phyloP scores from a whole-genome alignment of 352 stramenopile genomes.

The Aphanomyces euteiches region DNA sequence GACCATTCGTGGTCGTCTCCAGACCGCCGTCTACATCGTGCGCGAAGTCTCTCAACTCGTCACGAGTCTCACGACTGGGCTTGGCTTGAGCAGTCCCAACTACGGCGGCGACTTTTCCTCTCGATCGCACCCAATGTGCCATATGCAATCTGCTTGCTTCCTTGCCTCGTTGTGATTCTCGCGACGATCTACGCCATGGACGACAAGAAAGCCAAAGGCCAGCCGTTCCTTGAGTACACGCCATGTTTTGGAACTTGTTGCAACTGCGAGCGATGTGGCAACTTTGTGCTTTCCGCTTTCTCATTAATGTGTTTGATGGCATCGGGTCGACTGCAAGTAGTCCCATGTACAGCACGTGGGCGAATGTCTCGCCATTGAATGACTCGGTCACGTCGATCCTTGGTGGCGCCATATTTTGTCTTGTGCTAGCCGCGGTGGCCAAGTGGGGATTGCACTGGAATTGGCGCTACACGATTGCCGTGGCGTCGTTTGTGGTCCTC shows the following conservation, averaged over 20 bases:
- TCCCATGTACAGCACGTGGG: background rate
- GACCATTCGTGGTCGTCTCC: slow-evolving; percentile 35
- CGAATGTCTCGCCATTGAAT: background rate
- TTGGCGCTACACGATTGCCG: slow-evolving; percentile 33
- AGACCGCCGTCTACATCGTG: slow-evolving; percentile 41
- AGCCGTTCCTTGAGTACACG: slow-evolving; percentile 1
- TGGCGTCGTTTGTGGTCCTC: slow-evolving; percentile 31
- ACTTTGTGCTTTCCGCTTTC: background rate
- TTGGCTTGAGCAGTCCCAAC: slow-evolving; percentile 43
- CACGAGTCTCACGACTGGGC: slow-evolving; percentile 38
- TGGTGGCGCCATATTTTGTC: slow-evolving; percentile 32
- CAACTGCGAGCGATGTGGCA: background rate
- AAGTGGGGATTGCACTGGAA: slow-evolving; percentile 31
- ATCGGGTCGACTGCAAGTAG: background rate
- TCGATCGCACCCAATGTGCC: slow-evolving; percentile 35
- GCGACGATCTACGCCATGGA: slow-evolving; percentile 31
- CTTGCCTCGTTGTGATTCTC: slow-evolving; percentile 34
- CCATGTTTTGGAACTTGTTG: slow-evolving; percentile 37
- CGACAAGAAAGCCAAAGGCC: slow-evolving; percentile 26
- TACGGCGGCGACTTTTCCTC: slow-evolving; percentile 50
- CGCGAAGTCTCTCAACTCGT: slow-evolving; percentile 40
- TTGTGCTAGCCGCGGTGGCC: slow-evolving; percentile 36
- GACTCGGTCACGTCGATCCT: background rate
- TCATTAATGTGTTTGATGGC: background rate
- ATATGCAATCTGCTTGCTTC: slow-evolving; percentile 34